Conservation (phyloP, 2,329 filamentous ascomycete genomes). For the Xylariaceae sp. region DNA sequence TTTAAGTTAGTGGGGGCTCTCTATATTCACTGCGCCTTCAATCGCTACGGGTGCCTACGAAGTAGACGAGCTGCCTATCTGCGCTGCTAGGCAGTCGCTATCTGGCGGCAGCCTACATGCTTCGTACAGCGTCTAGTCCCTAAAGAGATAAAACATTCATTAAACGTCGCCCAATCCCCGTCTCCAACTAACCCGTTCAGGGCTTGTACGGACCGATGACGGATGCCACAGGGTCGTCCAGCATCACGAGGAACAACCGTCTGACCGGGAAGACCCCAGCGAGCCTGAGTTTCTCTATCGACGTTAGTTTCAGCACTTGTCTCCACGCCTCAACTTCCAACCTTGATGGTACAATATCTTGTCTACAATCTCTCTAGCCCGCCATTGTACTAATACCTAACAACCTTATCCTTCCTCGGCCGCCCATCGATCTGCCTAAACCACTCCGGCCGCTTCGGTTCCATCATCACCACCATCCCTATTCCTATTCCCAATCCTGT, state of each 20-base stretch:
- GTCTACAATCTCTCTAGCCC: background rate
- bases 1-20: background rate
- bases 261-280: slow-evolving; percentile 24
- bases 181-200: slow-evolving; percentile 12
- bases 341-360: slow-evolving; percentile 1
- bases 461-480: slow-evolving; percentile 1
- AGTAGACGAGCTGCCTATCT: no score
- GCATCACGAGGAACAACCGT: slow-evolving; percentile 31
- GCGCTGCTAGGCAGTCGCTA: background rate
- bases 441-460: slow-evolving; percentile 6
- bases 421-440: slow-evolving; percentile 1
- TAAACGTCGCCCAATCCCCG: background rate
- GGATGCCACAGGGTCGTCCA: slow-evolving; percentile 28
- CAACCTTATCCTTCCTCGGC: background rate
- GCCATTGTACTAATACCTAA: background rate
- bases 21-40: background rate
- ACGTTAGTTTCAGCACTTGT: background rate
- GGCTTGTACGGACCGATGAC: slow-evolving; percentile 29
- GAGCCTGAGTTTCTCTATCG: slow-evolving; percentile 3
- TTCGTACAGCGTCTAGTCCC: background rate
- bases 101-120: background rate
- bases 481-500: background rate
- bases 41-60: no score
- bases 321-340: slow-evolving; percentile 7
- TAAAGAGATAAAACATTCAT: background rate